Percentiles rank a stretch among this genome's conserved stretches.
Evolutionary conservation across 305 asterid genomes (phyloP).

Genomic region (Fraxinus platypoda): DNA sequence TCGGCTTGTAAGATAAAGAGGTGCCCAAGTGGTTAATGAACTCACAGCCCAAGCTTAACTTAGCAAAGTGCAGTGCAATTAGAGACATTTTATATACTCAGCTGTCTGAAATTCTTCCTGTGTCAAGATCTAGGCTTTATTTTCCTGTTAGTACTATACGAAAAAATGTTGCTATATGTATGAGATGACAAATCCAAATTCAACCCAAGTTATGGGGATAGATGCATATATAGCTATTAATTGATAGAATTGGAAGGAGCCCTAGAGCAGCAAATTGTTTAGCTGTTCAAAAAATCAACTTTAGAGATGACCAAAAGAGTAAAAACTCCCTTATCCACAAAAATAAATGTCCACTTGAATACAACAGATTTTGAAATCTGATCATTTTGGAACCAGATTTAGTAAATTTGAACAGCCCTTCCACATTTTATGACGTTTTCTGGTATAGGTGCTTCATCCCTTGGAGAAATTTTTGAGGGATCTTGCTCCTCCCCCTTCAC

Average conservation of each 20-base stretch:
- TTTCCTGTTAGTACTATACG: not conserved
- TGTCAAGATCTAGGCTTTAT: no score
- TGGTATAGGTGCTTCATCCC: slow-evolving; percentile 37
- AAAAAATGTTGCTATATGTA: no score
- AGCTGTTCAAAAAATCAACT: not conserved
- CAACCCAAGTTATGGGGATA: not conserved
- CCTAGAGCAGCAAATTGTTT: not conserved
- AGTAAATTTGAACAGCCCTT: slow-evolving; percentile 7
- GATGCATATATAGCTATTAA: not conserved
- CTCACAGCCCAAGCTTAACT: no score
- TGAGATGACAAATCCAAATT: no score
- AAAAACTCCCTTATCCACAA: not conserved
- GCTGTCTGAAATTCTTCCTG: no score
- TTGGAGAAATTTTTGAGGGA: slow-evolving; percentile 23
- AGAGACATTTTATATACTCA: no score
- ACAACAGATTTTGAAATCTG: no score
- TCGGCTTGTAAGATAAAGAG: no score
- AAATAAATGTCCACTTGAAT: no score
- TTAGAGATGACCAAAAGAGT: not conserved
- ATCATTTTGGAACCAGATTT: not conserved
- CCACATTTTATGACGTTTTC: slow-evolving; percentile 32
- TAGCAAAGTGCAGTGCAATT: no score
- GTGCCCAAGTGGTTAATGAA: no score
- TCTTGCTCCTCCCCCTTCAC: no score
- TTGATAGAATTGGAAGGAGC: not conserved